phyloP scores from a whole-genome alignment of 179 eudicot species.

The Silene vulgaris region DNA sequence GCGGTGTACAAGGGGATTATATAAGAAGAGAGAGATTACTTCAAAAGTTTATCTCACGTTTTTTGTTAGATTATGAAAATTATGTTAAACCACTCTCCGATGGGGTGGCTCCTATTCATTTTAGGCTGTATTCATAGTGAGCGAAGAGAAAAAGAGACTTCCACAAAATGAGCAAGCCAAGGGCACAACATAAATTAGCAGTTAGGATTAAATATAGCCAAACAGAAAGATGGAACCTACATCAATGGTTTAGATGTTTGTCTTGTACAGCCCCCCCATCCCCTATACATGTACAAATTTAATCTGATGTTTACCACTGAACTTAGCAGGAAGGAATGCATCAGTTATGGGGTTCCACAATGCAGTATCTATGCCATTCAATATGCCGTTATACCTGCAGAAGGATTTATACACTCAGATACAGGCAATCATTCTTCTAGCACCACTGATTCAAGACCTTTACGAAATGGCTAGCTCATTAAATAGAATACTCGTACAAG shows the following conservation, averaged over 20 bases:
- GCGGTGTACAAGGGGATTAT: neutral
- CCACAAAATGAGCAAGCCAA: neutral
- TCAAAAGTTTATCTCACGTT: neutral
- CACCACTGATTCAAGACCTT: neutral
- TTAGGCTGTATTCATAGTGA: neutral
- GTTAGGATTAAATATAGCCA: neutral
- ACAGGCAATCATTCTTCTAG: neutral
- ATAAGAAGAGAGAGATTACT: constrained; percentile 1
- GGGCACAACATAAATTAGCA: neutral
- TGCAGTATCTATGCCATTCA: constrained; percentile 74
- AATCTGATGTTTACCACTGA: constrained; percentile 43
- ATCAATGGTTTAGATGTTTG: neutral
- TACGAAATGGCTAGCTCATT: neutral
- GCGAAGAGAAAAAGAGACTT: neutral
- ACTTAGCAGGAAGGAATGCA: constrained; percentile 58
- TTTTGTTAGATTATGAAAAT: neutral
- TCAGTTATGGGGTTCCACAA: constrained; percentile 80
- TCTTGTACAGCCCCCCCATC: neutral
- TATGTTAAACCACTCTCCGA: neutral
- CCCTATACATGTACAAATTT: neutral
- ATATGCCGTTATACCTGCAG: constrained; percentile 65
- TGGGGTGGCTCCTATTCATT: neutral
- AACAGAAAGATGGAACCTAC: too few species aligned
- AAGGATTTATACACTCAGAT: constrained; percentile 5
- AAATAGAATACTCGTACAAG: neutral